Evolutionary conservation across 2,329 filamentous ascomycete genomes (phyloP).

Genomic region (Aureobasidium vineae): DNA sequence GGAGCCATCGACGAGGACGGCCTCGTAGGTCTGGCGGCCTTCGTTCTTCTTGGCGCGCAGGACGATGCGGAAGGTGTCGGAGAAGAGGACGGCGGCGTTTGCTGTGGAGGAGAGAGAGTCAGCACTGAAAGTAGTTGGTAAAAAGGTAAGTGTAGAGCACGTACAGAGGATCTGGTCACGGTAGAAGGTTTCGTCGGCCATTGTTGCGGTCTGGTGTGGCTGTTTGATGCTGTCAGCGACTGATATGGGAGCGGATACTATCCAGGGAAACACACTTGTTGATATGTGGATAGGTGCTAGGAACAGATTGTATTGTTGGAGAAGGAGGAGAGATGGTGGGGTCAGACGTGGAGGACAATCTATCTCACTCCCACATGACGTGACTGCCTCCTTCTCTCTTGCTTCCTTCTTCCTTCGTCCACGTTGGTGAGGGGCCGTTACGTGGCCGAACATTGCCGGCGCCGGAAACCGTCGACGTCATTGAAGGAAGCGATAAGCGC

Average conservation of each 20-base stretch:
- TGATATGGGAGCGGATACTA: too few relatives aligned
- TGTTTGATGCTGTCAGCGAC: not conserved
- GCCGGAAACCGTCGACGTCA: not conserved
- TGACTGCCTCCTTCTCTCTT: not conserved
- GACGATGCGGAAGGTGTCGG: slow-evolving; percentile 26
- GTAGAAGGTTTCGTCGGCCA: slow-evolving; percentile 27
- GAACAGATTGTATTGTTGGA: not conserved
- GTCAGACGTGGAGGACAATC: not conserved
- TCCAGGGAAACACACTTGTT: not conserved
- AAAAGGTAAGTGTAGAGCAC: not conserved
- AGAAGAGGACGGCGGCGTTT: slow-evolving; percentile 25
- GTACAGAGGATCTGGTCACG: slow-evolving; percentile 27
- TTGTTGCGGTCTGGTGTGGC: not conserved
- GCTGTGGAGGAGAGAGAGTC: not conserved
- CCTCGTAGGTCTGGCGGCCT: slow-evolving; percentile 20
- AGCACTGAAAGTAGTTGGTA: not conserved
- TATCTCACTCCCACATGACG: slow-evolving; percentile 8
- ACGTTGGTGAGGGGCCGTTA: not conserved
- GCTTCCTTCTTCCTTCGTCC: not conserved
- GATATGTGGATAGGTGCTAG: not conserved
- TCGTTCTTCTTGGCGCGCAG: slow-evolving; percentile 14
- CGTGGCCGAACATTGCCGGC: not conserved
- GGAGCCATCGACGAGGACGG: slow-evolving; percentile 22
- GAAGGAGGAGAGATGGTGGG: slow-evolving; percentile 20
- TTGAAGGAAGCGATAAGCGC: slow-evolving; percentile 6